Percentiles rank a stretch among this genome's conserved stretches.
Conservation (phyloP, 2,329 filamentous ascomycete genomes). For the Fusarium tjaetaba region DNA sequence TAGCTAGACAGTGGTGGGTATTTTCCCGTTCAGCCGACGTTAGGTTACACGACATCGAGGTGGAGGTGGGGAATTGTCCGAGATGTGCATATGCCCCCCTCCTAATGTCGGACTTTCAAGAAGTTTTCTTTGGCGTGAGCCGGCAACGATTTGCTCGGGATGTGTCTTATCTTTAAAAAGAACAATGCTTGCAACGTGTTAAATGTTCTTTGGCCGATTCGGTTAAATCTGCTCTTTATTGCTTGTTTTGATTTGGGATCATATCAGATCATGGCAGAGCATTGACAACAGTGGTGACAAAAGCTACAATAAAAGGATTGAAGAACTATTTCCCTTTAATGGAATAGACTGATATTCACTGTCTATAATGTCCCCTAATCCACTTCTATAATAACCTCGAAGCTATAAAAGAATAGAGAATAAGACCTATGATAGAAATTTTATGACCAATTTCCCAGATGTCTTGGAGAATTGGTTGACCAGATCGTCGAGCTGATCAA, state of each 20-base stretch:
- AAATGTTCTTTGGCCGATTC: not conserved
- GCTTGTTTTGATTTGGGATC: not conserved
- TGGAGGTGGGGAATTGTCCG: not conserved
- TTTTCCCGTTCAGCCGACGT: not conserved
- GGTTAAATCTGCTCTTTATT: too few species aligned
- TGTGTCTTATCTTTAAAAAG: not conserved
- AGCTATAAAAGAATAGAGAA: not conserved
- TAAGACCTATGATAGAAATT: not conserved
- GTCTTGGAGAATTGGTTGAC: not conserved
- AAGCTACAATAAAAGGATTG: rapidly evolving
- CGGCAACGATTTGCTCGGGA: not conserved
- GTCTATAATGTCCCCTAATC: not conserved
- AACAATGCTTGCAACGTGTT: not conserved
- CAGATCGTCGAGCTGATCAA: not conserved
- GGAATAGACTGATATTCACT: not conserved
- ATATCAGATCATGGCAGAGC: not conserved
- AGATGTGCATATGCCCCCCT: not conserved
- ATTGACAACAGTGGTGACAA: too few species aligned
- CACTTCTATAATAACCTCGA: not conserved
- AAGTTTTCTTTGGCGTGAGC: not conserved
- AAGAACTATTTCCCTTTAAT: too few species aligned
- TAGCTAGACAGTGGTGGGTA: not conserved
- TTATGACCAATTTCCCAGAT: constrained; percentile 8
- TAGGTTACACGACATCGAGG: not conserved
- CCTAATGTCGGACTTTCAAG: too few species aligned